Conservation (phyloP, 306 rosid genomes). For the Vigna hirtella region DNA sequence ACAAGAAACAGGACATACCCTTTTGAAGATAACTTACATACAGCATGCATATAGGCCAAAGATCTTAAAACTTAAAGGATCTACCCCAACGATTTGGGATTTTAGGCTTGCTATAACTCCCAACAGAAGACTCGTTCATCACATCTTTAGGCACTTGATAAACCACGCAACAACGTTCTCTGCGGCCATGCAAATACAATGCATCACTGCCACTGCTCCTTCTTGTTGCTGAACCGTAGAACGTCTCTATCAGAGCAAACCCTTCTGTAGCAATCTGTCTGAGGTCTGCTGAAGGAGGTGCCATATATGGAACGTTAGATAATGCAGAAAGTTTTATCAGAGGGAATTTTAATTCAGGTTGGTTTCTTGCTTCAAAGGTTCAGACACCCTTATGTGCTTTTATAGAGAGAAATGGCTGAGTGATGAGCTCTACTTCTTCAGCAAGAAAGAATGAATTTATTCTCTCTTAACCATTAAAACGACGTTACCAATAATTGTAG, state of each 20-base stretch:
- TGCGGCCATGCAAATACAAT: background rate
- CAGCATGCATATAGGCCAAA: background rate
- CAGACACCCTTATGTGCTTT: background rate
- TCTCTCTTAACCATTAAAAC: background rate
- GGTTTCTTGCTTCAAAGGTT: conserved; percentile 5
- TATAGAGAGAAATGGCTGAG: background rate
- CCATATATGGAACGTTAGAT: conserved; percentile 12
- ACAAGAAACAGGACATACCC: background rate
- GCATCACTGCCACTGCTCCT: background rate
- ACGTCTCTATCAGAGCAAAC: conserved; percentile 44
- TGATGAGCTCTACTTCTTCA: background rate
- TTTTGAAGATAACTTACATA: background rate
- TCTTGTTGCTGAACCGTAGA: conserved; percentile 5
- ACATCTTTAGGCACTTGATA: background rate
- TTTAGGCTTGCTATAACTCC: conserved; percentile 31
- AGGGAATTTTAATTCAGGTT: no score
- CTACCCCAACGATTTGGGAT: conserved; percentile 48
- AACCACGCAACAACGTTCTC: conserved; percentile 25
- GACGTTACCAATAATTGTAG: background rate
- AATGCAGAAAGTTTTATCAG: background rate
- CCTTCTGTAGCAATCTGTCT: conserved; percentile 35
- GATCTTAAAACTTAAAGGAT: conserved; percentile 19
- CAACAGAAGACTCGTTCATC: background rate
- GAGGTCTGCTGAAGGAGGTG: conserved; percentile 31
- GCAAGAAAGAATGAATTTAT: background rate